Evolutionary conservation across 106 monocot species (phyloP).

Genomic region (Xerophyta viscosa): DNA sequence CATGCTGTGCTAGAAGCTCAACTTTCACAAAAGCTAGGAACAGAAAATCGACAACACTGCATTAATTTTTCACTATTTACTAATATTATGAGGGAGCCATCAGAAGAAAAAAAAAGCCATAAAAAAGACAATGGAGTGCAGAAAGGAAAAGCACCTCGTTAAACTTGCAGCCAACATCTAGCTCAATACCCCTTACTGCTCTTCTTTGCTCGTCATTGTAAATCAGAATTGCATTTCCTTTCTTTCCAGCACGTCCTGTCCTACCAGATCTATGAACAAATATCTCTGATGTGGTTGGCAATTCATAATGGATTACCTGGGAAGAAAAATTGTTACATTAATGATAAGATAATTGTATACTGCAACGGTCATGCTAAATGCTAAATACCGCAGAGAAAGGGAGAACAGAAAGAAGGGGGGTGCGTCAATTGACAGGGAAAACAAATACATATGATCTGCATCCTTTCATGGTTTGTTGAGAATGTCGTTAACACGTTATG

Average conservation of each 20-base stretch:
- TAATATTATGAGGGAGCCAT: background rate
- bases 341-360: background rate
- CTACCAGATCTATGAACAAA: constrained; percentile 95
- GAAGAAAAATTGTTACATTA: background rate
- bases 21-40: too few relatives aligned
- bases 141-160: constrained; percentile 39
- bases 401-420: too few relatives aligned
- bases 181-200: constrained; percentile 63
- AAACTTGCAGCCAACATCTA: constrained; percentile 75
- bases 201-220: constrained; percentile 57
- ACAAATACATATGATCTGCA: too few relatives aligned
- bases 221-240: constrained; percentile 83
- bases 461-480: too few relatives aligned
- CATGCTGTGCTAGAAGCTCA: too few relatives aligned
- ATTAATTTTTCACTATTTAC: too few relatives aligned
- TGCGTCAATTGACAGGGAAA: too few relatives aligned
- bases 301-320: constrained; percentile 90
- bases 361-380: too few relatives aligned
- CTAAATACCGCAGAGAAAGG: too few relatives aligned
- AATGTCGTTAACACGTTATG: too few relatives aligned
- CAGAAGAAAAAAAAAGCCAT: background rate
- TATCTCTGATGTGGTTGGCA: constrained; percentile 77
- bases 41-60: too few relatives aligned
- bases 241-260: constrained; percentile 94
- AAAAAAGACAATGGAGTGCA: too few relatives aligned